These are phyloP conservation scores for Boletus reticuloceps DNA, from an alignment of 768 basidiomycete genomes.

Conservation along the genomic window DNA sequence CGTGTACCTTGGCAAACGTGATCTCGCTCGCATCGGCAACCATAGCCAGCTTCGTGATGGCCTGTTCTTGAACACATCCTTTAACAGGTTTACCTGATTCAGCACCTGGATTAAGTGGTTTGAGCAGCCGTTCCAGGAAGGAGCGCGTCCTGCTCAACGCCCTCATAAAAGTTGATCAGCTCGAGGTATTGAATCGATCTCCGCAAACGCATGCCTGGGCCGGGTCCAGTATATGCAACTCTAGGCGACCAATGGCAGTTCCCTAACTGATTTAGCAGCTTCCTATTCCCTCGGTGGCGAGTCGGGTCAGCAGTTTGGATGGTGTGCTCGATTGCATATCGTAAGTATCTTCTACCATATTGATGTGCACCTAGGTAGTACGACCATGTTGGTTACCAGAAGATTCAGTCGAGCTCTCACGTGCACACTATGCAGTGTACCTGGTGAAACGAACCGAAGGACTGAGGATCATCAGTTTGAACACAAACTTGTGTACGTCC, in stretches of 20 bases:
- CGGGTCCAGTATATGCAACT: conserved; percentile 72
- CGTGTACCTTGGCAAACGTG: conserved; percentile 70
- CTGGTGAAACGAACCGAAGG: conserved; percentile 69
- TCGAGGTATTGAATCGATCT: no score
- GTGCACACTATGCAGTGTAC: conserved; percentile 70
- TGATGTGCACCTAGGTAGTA: conserved; percentile 55
- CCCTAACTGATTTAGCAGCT: conserved; percentile 56
- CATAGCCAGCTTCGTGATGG: conserved; percentile 85
- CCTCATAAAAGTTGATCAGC: conserved; percentile 93
- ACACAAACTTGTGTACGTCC: conserved; percentile 73
- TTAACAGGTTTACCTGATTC: conserved; percentile 40
- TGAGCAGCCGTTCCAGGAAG: conserved; percentile 63
- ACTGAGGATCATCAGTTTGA: conserved; percentile 68
- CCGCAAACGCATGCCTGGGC: conserved; percentile 57
- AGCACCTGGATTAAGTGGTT: conserved; percentile 54
- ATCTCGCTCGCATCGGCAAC: conserved; percentile 82
- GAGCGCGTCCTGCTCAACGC: conserved; percentile 70
- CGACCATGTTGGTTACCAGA: conserved; percentile 74
- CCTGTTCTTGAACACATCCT: conserved; percentile 84
- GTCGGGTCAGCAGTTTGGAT: conserved; percentile 62
- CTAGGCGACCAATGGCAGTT: conserved; percentile 79
- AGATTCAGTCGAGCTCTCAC: conserved; percentile 53
- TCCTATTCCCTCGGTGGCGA: conserved; percentile 53
- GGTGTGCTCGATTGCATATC: conserved; percentile 37
- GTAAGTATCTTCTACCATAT: neutral